Conservation (phyloP, 192 early-diverging fungal genomes). For the Paraglomus brasilianum region DNA sequence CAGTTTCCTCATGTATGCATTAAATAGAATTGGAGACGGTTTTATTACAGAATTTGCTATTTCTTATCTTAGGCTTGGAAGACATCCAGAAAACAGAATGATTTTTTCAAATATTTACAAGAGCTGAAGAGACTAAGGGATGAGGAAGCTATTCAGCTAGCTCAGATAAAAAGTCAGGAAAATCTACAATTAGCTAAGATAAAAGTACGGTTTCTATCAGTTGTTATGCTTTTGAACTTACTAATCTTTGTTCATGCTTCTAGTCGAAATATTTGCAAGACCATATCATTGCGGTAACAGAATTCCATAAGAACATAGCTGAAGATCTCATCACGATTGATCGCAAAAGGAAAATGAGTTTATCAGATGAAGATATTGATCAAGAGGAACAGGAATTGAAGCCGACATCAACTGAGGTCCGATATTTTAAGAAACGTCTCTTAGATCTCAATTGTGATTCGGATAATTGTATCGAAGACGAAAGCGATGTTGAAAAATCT, state of each 20-base stretch:
- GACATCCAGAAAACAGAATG: not conserved
- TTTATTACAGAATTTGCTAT: constrained; percentile 11
- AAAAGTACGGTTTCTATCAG: not conserved
- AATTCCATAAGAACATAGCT: constrained; percentile 24
- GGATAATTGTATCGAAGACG: too few species aligned
- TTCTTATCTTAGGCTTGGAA: constrained; percentile 16
- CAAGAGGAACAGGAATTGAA: too few species aligned
- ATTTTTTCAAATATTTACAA: constrained; percentile 7
- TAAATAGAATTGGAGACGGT: not conserved
- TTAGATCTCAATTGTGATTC: too few species aligned
- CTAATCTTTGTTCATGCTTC: constrained; percentile 22
- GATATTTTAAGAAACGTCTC: too few species aligned
- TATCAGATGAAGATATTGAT: too few species aligned
- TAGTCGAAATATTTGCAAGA: constrained; percentile 31
- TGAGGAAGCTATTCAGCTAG: constrained; percentile 13
- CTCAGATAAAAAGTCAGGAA: constrained; percentile 3
- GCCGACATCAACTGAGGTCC: too few species aligned
- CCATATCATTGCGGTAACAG: constrained; percentile 19
- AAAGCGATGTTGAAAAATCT: not conserved
- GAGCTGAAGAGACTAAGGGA: not conserved
- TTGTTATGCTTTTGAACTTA: constrained; percentile 17
- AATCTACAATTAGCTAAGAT: not conserved
- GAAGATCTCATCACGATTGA: too few species aligned
- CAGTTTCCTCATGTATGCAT: constrained; percentile 3
- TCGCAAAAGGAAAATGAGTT: too few species aligned